A percentile compares a stretch with the other conserved stretches of the same genome.
Conservation (phyloP, 306 rosid genomes). For the Cucurbita argyrosperma region DNA sequence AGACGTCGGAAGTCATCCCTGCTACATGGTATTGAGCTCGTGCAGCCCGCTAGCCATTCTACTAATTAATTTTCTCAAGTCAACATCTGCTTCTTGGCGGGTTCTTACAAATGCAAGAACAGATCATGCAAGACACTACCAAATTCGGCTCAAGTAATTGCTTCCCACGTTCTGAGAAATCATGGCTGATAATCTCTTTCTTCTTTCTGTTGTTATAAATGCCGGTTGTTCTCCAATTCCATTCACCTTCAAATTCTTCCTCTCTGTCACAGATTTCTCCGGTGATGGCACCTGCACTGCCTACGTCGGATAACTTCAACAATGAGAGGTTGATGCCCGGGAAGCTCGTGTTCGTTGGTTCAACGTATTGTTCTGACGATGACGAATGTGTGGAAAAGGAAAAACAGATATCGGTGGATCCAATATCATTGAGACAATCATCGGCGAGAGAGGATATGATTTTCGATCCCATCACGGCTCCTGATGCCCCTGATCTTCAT, state of each 20-base stretch:
- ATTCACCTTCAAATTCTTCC: neutral
- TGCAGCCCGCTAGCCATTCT: too few relatives aligned
- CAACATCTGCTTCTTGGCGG: neutral
- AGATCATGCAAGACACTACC: constrained; percentile 4
- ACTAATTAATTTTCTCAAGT: neutral
- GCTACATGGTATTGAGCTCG: too few relatives aligned
- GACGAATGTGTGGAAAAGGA: constrained; percentile 32
- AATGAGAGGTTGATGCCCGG: neutral
- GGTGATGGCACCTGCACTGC: neutral
- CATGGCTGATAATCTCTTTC: neutral
- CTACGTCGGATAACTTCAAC: neutral
- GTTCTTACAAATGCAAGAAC: neutral
- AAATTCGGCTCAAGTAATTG: neutral
- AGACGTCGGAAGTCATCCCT: too few relatives aligned
- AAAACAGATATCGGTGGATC: constrained; percentile 69
- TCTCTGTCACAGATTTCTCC: neutral
- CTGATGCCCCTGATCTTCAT: constrained; percentile 13
- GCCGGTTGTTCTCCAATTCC: neutral
- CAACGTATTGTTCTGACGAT: neutral
- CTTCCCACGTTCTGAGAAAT: neutral
- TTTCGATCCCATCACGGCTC: constrained; percentile 18
- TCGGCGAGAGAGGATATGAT: constrained; percentile 4
- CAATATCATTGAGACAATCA: constrained; percentile 38
- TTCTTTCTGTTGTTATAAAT: neutral
- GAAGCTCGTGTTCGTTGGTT: neutral